These are phyloP conservation scores for Entamoeba invadens DNA, from an alignment of 208 protist genomes.

Conservation along the genomic window DNA sequence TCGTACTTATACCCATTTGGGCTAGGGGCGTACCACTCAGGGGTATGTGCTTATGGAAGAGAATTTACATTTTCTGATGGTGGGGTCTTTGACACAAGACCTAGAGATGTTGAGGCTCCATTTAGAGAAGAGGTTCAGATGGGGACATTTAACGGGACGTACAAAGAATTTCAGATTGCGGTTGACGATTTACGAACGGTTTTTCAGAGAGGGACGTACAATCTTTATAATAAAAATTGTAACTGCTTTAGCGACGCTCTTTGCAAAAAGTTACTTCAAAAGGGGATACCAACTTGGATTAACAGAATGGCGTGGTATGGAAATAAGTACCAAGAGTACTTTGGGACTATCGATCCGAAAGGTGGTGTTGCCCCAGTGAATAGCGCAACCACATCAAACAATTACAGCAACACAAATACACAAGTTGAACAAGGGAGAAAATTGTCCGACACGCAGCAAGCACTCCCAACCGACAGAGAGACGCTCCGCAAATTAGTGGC, in stretches of 20 bases:
- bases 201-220: not conserved
- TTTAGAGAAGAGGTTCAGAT: not conserved
- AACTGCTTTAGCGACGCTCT: not conserved
- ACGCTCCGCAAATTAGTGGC: not conserved
- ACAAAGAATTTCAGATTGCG: not conserved
- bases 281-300: not conserved
- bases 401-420: not conserved
- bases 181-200: not conserved
- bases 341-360: not conserved
- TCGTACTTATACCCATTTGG: not conserved
- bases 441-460: not conserved
- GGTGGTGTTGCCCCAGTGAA: not conserved
- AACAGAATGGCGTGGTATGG: not conserved
- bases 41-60: not conserved
- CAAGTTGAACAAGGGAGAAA: too few relatives aligned
- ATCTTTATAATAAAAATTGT: not conserved
- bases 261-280: not conserved
- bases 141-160: not conserved
- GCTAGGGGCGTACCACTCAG: not conserved
- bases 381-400: not conserved
- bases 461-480: not conserved
- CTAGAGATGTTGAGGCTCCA: not conserved
- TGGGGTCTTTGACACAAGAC: not conserved
- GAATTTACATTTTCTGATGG: not conserved
- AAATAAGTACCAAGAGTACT: not conserved